A percentile compares a stretch with the other conserved stretches of the same genome.
Evolutionary conservation across 1,284 basidiomycete species (phyloP).

Genomic region (Microbotryum silenes-acaulis): DNA sequence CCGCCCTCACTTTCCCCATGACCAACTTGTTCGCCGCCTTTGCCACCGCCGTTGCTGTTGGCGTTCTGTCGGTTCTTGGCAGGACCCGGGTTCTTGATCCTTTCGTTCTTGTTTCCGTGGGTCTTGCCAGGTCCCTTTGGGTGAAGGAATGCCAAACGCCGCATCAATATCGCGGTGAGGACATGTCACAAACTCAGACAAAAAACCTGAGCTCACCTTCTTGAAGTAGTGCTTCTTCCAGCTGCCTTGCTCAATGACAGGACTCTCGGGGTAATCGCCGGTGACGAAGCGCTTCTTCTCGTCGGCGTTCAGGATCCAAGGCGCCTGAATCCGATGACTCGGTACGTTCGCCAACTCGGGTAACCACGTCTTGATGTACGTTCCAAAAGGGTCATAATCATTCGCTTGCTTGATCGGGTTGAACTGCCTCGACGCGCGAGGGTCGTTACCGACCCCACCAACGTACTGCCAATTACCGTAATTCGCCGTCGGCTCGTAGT

Average conservation of each 20-base stretch:
- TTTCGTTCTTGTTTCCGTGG: conserved; percentile 3
- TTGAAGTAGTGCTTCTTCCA: conserved; percentile 35
- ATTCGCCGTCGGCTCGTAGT: conserved; percentile 43
- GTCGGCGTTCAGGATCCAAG: conserved; percentile 29
- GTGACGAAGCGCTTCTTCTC: conserved; percentile 24
- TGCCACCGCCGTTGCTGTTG: too few species aligned
- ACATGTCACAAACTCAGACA: too few species aligned
- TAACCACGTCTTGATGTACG: conserved; percentile 49
- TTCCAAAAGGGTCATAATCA: conserved; percentile 48
- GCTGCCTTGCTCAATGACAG: conserved; percentile 30
- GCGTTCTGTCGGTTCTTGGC: background rate
- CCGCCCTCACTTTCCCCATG: too few species aligned
- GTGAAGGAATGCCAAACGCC: too few species aligned
- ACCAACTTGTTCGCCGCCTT: too few species aligned
- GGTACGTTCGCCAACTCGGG: conserved; percentile 45
- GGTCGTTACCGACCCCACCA: conserved; percentile 53
- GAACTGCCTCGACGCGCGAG: conserved; percentile 49
- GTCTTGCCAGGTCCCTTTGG: background rate
- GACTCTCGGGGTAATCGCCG: conserved; percentile 24
- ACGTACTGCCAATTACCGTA: conserved; percentile 48
- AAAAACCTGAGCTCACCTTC: background rate
- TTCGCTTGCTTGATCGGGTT: conserved; percentile 53
- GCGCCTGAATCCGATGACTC: conserved; percentile 36
- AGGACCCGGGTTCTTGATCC: background rate
- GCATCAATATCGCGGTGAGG: too few species aligned